phyloP scores from a whole-genome alignment of 169 alveolate genomes.

The Cyclospora cayetanensis region DNA sequence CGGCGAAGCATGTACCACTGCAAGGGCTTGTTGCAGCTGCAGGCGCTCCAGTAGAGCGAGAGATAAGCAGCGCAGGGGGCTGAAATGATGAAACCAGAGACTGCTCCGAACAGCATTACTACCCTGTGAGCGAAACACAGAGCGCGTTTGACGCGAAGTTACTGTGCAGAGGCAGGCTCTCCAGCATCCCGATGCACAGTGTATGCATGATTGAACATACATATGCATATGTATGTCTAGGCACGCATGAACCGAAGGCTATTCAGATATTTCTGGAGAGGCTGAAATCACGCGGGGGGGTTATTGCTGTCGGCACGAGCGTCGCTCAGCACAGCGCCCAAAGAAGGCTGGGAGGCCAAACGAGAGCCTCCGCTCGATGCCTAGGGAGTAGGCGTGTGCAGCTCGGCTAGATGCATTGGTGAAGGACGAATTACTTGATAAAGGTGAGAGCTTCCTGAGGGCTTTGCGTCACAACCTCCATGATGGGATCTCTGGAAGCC shows the following conservation, averaged over 20 bases:
- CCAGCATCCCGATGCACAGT: not conserved
- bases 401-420: not conserved
- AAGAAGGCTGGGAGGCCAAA: no score
- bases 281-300: no score
- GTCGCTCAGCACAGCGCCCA: no score
- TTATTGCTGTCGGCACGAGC: no score
- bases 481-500: conserved; percentile 51
- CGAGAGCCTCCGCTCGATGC: no score
- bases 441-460: conserved; percentile 55
- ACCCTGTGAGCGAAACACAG: conserved; percentile 1
- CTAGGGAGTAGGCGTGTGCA: not conserved
- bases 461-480: conserved; percentile 64
- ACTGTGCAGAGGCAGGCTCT: not conserved
- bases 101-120: conserved; percentile 66
- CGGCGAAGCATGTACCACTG: no score
- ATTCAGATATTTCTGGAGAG: no score
- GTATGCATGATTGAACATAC: not conserved
- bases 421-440: conserved; percentile 58
- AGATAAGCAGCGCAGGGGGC: conserved; percentile 54
- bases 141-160: not conserved
- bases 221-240: not conserved
- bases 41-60: conserved; percentile 5
- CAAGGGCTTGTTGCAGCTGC: conserved; percentile 51
- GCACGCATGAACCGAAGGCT: no score
- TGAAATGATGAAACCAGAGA: conserved; percentile 24